These are phyloP conservation scores for Wickerhamomyces bisporus DNA, from an alignment of 805 yeast species.

Conservation along the genomic window DNA sequence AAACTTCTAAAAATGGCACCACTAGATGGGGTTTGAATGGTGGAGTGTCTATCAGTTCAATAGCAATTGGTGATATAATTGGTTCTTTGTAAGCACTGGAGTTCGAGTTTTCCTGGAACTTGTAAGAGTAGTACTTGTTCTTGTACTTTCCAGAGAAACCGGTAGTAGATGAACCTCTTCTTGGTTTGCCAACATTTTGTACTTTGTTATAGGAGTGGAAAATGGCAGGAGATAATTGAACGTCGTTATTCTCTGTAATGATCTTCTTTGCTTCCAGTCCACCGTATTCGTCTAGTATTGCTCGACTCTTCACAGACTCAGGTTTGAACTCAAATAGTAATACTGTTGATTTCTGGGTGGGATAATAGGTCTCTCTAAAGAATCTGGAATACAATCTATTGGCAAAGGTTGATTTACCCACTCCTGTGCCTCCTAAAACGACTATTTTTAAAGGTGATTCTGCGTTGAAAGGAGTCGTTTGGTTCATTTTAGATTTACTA, in stretches of 20 bases:
- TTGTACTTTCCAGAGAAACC: constrained; percentile 4
- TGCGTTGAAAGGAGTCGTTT: constrained; percentile 6
- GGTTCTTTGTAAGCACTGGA: constrained; percentile 38
- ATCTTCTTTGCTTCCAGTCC: constrained; percentile 34
- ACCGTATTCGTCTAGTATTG: constrained; percentile 43
- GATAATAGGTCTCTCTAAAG: constrained; percentile 67
- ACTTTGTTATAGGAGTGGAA: constrained; percentile 29
- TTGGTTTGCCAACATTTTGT: constrained; percentile 3
- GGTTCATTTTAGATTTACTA: not conserved
- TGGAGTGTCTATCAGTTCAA: constrained; percentile 74
- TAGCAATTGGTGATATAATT: constrained; percentile 49
- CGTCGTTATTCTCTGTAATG: constrained; percentile 25
- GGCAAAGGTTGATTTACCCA: constrained; percentile 58
- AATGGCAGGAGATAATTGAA: constrained; percentile 33
- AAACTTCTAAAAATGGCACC: constrained; percentile 73
- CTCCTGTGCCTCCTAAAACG: constrained; percentile 51
- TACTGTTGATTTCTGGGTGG: constrained; percentile 60
- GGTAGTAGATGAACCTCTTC: constrained; percentile 3
- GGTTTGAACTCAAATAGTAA: constrained; percentile 53
- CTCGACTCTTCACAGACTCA: constrained; percentile 29
- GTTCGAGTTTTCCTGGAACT: constrained; percentile 7
- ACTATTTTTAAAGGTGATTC: constrained; percentile 49
- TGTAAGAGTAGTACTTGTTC: constrained; percentile 17
- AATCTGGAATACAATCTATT: constrained; percentile 42
- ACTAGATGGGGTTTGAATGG: constrained; percentile 60